Evolutionary conservation across 2,329 filamentous ascomycete genomes (phyloP), one percentile per base, ranked within the genome.

Genomic region (Trichoderma sp.): DNA sequence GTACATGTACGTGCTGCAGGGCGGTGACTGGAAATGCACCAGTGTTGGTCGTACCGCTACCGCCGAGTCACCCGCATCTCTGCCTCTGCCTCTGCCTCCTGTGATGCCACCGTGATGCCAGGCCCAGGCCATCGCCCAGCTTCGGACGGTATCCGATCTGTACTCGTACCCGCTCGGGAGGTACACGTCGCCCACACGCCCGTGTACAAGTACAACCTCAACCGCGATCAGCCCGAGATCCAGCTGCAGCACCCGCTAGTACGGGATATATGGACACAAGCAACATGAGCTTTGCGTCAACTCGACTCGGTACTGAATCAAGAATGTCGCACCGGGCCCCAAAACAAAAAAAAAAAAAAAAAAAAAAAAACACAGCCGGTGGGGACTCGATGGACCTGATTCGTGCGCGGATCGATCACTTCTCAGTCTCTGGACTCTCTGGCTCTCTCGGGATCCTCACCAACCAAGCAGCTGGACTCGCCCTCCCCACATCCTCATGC

Each of bases 331-430:
- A 39, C 37, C 37, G 37, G 37, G 16, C 18, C 39, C 39, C 18
- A 43, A 34, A 43, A 43, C 39, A 43, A n/a, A n/a, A n/a, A n/a
- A n/a, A n/a, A n/a, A 43, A 34, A 43, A 43, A 16, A 43, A n/a
- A 43, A 34, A 43, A 43, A 16, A 43, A n/a, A 13, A 43, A 43
- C 39, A 37, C 39, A 2, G 59, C 49, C 51, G 56, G 63, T 46
- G 63, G 51, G 30, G 51, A 56, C 55, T 7, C 39, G 39, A 43
- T n/a, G 39, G 39, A 37, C 43, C 61, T 65, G 61, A 65, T 18
- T 32, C 39, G 10, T 46, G 34, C 39, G 39, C 30, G 61, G 51
- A 65, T 65, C 61, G 61, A 28, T 65, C 61, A 65, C 34, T 65
- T 65, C 21, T 65, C 61, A 65, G 16, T 37, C 26, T 37, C 61